phyloP scores from a whole-genome alignment of 2,329 filamentous ascomycete genomes.

The Huntiella moniliformis region DNA sequence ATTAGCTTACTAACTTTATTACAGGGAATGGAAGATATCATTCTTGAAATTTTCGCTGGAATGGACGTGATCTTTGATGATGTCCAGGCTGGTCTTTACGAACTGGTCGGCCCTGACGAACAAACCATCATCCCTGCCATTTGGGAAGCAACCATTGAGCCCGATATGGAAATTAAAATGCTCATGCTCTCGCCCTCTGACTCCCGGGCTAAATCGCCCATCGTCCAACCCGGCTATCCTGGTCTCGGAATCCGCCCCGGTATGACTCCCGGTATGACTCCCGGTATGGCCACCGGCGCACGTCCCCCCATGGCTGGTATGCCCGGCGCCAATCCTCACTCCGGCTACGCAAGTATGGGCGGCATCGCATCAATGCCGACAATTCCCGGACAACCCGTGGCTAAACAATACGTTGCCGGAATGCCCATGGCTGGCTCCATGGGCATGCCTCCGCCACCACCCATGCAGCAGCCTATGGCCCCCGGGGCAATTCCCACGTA shows the following conservation, averaged over 20 bases:
- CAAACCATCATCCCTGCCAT: slow-evolving; percentile 64
- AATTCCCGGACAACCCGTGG: neutral
- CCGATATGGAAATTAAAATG: slow-evolving; percentile 40
- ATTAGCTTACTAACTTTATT: neutral
- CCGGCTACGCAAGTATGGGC: slow-evolving; percentile 4
- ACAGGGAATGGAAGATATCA: slow-evolving; percentile 71
- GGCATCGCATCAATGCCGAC: neutral
- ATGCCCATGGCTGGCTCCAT: neutral
- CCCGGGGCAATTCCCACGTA: neutral
- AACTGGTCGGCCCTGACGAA: slow-evolving; percentile 58
- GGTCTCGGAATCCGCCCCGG: neutral
- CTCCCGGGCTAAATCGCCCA: slow-evolving; percentile 13
- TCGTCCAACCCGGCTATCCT: neutral
- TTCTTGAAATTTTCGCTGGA: slow-evolving; percentile 66
- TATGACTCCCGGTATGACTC: neutral
- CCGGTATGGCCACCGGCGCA: neutral
- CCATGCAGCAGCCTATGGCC: neutral
- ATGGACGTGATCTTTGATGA: slow-evolving; percentile 59
- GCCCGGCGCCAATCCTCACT: neutral
- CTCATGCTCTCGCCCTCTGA: slow-evolving; percentile 41
- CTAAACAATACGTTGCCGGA: neutral
- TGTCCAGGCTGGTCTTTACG: slow-evolving; percentile 62
- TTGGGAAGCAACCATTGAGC: slow-evolving; percentile 66
- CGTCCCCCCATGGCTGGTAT: neutral
- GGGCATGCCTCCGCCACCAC: neutral